A percentile compares a stretch with the other conserved stretches of the same genome.
These are phyloP conservation scores for Lachancea mirantina DNA, from an alignment of 805 yeast genomes.

Conservation along the genomic window DNA sequence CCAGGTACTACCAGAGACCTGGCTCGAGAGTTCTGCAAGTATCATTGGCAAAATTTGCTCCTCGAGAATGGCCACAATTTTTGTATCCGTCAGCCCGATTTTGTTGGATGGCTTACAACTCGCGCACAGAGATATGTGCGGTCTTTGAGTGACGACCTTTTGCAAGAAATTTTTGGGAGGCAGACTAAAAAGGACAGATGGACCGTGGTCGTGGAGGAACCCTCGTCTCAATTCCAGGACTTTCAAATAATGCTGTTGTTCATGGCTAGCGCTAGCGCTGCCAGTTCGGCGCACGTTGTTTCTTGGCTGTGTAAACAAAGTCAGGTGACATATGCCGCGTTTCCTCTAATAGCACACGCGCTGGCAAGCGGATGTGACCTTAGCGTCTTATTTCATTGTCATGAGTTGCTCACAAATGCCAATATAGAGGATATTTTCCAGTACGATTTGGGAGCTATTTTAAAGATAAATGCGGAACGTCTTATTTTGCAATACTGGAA, in stretches of 20 bases:
- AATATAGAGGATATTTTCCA: slow-evolving; percentile 13
- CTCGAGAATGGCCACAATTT: slow-evolving; percentile 5
- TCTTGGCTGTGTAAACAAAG: slow-evolving; percentile 5
- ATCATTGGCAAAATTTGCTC: slow-evolving; percentile 5
- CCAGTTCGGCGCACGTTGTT: neutral
- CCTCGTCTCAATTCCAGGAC: slow-evolving; percentile 5
- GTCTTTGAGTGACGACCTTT: slow-evolving; percentile 2
- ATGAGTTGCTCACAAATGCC: slow-evolving; percentile 14
- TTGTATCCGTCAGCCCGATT: slow-evolving; percentile 8
- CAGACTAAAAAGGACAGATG: slow-evolving; percentile 2
- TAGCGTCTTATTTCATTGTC: slow-evolving; percentile 16
- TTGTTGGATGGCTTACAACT: slow-evolving; percentile 7
- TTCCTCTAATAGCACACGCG: slow-evolving; percentile 5
- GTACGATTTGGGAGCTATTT: slow-evolving; percentile 16
- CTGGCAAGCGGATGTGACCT: slow-evolving; percentile 3
- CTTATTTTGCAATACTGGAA: slow-evolving; percentile 22
- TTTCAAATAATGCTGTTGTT: slow-evolving; percentile 4
- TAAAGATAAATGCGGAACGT: slow-evolving; percentile 17
- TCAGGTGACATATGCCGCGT: slow-evolving; percentile 3
- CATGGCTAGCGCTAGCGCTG: neutral
- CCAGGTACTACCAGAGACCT: neutral
- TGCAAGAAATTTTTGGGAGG: slow-evolving; percentile 4
- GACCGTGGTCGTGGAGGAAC: slow-evolving; percentile 2
- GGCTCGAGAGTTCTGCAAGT: neutral
- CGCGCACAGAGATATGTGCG: neutral